Evolutionary conservation across 768 basidiomycete genomes (phyloP).

Genomic region (Galerina marginata): DNA sequence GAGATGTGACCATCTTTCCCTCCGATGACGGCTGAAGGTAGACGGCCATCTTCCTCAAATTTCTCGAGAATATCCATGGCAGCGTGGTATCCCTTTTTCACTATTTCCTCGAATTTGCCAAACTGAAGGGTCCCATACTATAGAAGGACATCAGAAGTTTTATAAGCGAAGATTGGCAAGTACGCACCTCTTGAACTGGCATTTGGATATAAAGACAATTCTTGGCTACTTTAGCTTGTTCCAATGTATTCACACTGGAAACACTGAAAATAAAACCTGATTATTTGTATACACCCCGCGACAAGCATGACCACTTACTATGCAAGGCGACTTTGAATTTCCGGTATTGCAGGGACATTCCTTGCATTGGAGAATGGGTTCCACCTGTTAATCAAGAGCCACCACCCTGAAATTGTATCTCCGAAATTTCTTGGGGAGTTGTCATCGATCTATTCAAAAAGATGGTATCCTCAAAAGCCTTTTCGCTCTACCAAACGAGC

Average conservation of each 20-base stretch:
- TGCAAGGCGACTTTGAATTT: constrained; percentile 92
- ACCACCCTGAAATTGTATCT: constrained; percentile 95
- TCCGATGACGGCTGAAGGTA: constrained; percentile 78
- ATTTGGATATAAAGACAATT: constrained; percentile 92
- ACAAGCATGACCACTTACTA: constrained; percentile 66
- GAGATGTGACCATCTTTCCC: constrained; percentile 51
- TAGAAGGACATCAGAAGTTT: constrained; percentile 6
- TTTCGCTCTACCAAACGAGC: neutral
- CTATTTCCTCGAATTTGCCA: constrained; percentile 86
- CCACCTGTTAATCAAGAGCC: constrained; percentile 91
- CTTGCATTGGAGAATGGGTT: constrained; percentile 85
- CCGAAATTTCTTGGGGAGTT: constrained; percentile 95
- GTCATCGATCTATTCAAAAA: constrained; percentile 74
- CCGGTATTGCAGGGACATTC: constrained; percentile 86
- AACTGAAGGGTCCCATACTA: constrained; percentile 94
- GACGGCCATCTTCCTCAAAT: constrained; percentile 81
- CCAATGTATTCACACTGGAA: constrained; percentile 92
- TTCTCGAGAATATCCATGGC: constrained; percentile 73
- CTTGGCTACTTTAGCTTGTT: constrained; percentile 90
- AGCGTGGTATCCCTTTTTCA: constrained; percentile 79
- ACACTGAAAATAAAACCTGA: constrained; percentile 59
- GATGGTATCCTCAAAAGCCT: neutral
- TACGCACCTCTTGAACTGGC: constrained; percentile 88
- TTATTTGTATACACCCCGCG: constrained; percentile 10
- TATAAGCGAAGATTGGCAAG: neutral